phyloP scores from a whole-genome alignment of 495 filamentous ascomycete species.

The Staphylotrichum tortipilum region DNA sequence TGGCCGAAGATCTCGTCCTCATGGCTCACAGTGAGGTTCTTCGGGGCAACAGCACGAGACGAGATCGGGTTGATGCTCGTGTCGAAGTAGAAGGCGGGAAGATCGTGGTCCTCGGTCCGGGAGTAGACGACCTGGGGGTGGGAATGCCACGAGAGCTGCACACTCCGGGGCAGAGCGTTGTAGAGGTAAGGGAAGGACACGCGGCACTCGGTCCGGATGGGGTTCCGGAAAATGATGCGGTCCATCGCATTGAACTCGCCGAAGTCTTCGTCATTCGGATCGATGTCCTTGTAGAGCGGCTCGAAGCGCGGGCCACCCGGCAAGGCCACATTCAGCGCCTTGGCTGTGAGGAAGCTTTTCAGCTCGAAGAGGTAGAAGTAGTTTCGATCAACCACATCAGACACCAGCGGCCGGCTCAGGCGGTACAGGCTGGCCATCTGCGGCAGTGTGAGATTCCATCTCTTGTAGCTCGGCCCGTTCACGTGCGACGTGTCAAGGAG shows the following conservation, averaged over 20 bases:
- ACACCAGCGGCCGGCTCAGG: constrained; percentile 81
- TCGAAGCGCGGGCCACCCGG: constrained; percentile 96
- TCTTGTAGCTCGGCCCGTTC: constrained; percentile 94
- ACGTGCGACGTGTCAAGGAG: constrained; percentile 87
- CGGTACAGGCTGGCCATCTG: constrained; percentile 96
- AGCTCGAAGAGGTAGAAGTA: constrained; percentile 98
- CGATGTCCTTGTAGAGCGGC: constrained; percentile 96
- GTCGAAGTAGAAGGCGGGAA: constrained; percentile 97
- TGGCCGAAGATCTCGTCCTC: constrained; percentile 91
- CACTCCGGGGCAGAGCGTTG: constrained; percentile 91
- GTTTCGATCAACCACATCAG: constrained; percentile 89
- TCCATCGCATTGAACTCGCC: constrained; percentile 99
- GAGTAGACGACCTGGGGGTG: constrained; percentile 90
- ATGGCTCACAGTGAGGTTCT: constrained; percentile 86
- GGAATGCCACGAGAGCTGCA: constrained; percentile 89
- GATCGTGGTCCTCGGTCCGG: constrained; percentile 73
- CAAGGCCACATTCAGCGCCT: constrained; percentile 93
- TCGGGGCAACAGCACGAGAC: constrained; percentile 84
- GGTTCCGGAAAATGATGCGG: constrained; percentile 95
- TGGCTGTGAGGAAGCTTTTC: constrained; percentile 91
- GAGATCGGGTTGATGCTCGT: constrained; percentile 97
- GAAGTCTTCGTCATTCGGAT: constrained; percentile 98
- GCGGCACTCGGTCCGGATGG: constrained; percentile 91
- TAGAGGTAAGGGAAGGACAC: constrained; percentile 93
- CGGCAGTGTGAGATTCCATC: constrained; percentile 86